Evolutionary conservation across 495 filamentous ascomycete genomes (phyloP).

Genomic region (Immersiella caudata): DNA sequence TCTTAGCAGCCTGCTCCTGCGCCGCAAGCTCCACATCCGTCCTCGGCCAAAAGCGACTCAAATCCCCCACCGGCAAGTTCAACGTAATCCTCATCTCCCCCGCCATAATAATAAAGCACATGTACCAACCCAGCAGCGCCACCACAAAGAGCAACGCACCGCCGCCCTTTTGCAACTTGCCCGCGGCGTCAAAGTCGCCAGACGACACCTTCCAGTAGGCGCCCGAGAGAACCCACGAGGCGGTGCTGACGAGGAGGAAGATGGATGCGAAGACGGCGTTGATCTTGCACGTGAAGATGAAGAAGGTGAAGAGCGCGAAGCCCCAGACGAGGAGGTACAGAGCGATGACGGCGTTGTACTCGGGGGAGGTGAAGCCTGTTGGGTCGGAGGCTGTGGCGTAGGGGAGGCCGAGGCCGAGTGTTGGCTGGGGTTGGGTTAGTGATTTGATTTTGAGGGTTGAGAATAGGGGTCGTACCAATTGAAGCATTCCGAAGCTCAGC

Average conservation of each 20-base stretch:
- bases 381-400: constrained; percentile 50
- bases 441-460: not conserved
- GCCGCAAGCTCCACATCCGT: constrained; percentile 50
- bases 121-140: constrained; percentile 56
- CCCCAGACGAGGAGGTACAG: constrained; percentile 60
- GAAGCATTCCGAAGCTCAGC: constrained; percentile 56
- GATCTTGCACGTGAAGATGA: constrained; percentile 57
- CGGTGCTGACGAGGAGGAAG: constrained; percentile 54
- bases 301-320: constrained; percentile 59
- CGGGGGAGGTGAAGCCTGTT: constrained; percentile 45
- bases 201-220: constrained; percentile 55
- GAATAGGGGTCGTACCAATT: constrained; percentile 36
- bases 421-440: constrained; percentile 32
- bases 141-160: constrained; percentile 55
- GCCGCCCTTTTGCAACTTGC: constrained; percentile 50
- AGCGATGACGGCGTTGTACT: constrained; percentile 53
- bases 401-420: constrained; percentile 50
- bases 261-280: constrained; percentile 58
- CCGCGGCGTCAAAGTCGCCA: constrained; percentile 49
- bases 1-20: not conserved
- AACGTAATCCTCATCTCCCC: constrained; percentile 59
- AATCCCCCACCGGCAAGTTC: constrained; percentile 56
- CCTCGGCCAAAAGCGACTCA: constrained; percentile 56
- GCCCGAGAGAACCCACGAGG: constrained; percentile 50
- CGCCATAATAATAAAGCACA: constrained; percentile 58